Base-by-base conservation (phyloP, 1,139 yeast genomes). In the Candida glucosophila region DNA sequence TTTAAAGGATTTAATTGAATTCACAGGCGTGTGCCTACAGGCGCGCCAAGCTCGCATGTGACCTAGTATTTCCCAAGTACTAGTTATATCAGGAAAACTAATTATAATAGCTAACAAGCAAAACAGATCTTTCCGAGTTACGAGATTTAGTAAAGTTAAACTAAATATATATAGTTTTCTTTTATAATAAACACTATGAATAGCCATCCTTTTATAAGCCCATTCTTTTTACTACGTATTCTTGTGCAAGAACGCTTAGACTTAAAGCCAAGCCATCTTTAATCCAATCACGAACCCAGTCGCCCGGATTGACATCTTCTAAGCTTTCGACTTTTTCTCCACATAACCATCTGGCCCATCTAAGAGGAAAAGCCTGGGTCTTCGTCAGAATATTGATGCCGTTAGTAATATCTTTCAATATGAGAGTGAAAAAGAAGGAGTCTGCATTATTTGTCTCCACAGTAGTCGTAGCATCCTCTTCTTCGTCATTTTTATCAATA, bases 261-360 rank as follows among this genome's bases (percentile, higher is more conserved):
- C 86, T 67, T 37, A 86, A 65, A 17, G 76, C 74, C 29, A 90
- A 61, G 1, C 95, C 93, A 39, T 81, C 83, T 43, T 73, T 79
- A 21, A 90, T 69, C 97, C 97, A 88, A 32, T 75, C 90, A 27
- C 73, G 67, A n/a, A 90, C 93, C 98, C 98, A 90, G 37, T 83
- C 95, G 27, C 85, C 66, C 8, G 97, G 96, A 49, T 88, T 95
- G 22, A 86, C 71, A 18, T 38, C 46, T 12, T 45, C 49, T 9
- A 43, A 41, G 20, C 52, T 49, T 20, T 49, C 49, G 39, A 31
- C 58, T 20, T 44, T 55, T 30, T 50, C 59, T 16, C 65, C 78
- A 41, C 77, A 79, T 14, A 85, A 59, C 95, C 96, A 86, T 17
- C 71, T 61, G 3, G 86, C 78, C 98, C 98, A 90, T 44, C 73